phyloP scores from a whole-genome alignment of 371 early-diverging fungal species.

The Mortierella polycephala region DNA sequence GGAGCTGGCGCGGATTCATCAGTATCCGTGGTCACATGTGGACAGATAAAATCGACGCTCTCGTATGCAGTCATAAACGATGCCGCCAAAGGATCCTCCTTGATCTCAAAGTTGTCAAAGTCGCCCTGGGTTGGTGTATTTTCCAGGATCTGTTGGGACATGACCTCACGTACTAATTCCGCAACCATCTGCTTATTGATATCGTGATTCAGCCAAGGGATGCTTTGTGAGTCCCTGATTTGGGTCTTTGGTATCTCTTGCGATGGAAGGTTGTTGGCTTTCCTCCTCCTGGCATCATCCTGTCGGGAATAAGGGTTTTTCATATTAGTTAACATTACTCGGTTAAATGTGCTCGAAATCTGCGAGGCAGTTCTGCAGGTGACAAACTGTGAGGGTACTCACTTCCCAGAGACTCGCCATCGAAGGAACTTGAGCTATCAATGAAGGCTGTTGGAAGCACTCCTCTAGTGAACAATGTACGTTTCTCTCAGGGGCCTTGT shows the following conservation, averaged over 20 bases:
- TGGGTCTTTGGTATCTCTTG: conserved; percentile 41
- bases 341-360: neutral
- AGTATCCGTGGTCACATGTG: conserved; percentile 6
- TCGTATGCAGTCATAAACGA: conserved; percentile 37
- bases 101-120: conserved; percentile 20
- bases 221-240: conserved; percentile 22
- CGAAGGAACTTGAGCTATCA: conserved; percentile 40
- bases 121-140: conserved; percentile 28
- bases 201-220: conserved; percentile 50
- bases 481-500: conserved; percentile 64
- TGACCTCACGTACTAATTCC: conserved; percentile 37
- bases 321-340: neutral
- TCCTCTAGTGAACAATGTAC: conserved; percentile 57
- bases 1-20: conserved; percentile 4
- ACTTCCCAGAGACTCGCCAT: conserved; percentile 48
- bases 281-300: conserved; percentile 58
- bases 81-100: conserved; percentile 17
- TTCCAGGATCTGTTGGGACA: conserved; percentile 24
- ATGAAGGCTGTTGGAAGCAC: conserved; percentile 38
- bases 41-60: conserved; percentile 32
- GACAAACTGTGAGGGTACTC: neutral
- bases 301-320: conserved; percentile 4
- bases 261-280: conserved; percentile 39
- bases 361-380: too few relatives aligned
- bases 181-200: conserved; percentile 32